Percentiles rank a stretch among this genome's conserved stretches.
phyloP scores from a whole-genome alignment of 306 rosid genomes.

The Mimosa bimucronata region DNA sequence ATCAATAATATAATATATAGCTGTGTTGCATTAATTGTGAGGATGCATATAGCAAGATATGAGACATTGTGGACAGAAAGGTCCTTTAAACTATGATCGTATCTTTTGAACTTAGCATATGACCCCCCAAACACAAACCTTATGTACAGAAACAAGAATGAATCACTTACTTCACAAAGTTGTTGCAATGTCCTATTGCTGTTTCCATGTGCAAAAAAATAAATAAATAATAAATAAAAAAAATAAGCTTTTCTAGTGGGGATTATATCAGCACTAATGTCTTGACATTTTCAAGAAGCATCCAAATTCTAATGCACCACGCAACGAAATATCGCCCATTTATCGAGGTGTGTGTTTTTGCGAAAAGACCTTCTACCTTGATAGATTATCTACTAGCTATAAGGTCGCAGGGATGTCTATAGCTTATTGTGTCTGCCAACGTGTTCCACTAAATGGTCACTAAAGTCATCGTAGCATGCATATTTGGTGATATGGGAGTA shows the following conservation, averaged over 20 bases:
- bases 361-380: constrained; percentile 35
- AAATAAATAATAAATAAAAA: too few relatives aligned
- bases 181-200: constrained; percentile 25
- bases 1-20: background rate
- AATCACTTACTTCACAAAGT: constrained; percentile 23
- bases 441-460: constrained; percentile 68
- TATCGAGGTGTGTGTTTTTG: constrained; percentile 30
- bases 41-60: background rate
- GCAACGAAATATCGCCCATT: constrained; percentile 4
- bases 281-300: background rate
- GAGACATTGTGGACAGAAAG: constrained; percentile 27
- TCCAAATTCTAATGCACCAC: background rate
- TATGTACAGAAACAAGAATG: background rate
- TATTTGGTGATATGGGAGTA: background rate
- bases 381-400: too few relatives aligned
- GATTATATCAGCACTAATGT: background rate
- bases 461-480: background rate
- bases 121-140: background rate
- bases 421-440: constrained; percentile 48
- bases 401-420: background rate
- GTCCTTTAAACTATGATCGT: constrained; percentile 38
- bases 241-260: constrained; percentile 26
- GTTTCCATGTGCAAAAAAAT: constrained; percentile 7
- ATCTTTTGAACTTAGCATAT: constrained; percentile 33
- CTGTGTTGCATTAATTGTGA: constrained; percentile 1